Conservation (phyloP, 352 stramenopile species). For the Phytopythium chamaehyphon region DNA sequence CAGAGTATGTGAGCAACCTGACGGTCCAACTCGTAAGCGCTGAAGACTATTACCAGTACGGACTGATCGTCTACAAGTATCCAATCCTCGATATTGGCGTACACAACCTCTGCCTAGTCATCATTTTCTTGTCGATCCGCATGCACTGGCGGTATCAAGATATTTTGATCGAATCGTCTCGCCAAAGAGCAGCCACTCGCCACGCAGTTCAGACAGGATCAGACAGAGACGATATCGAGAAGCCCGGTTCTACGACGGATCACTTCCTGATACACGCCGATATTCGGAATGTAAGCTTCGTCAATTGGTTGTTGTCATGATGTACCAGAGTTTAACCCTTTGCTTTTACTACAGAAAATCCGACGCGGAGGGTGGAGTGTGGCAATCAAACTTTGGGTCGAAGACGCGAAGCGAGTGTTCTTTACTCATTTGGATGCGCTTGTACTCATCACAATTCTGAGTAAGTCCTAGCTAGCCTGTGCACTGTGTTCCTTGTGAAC, state of each 20-base stretch:
- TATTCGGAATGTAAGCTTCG: constrained; percentile 36
- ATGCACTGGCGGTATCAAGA: constrained; percentile 73
- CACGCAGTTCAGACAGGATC: constrained; percentile 7
- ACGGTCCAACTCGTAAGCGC: constrained; percentile 40
- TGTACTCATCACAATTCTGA: constrained; percentile 78
- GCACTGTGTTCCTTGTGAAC: neutral
- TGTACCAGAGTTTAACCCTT: too few relatives aligned
- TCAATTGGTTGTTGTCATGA: neutral
- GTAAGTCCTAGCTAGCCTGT: constrained; percentile 20
- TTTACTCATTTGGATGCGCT: constrained; percentile 76
- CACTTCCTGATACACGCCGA: constrained; percentile 41
- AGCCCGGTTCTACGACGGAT: constrained; percentile 22
- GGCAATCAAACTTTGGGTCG: constrained; percentile 42
- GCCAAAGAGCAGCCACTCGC: constrained; percentile 16
- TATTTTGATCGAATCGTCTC: constrained; percentile 37
- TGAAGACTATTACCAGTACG: constrained; percentile 49
- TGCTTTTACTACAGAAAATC: constrained; percentile 1
- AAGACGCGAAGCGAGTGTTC: constrained; percentile 68
- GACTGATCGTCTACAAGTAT: constrained; percentile 66
- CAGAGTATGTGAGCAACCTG: constrained; percentile 69
- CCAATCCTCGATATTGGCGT: constrained; percentile 68
- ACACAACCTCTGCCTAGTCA: constrained; percentile 70
- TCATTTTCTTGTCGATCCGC: constrained; percentile 79
- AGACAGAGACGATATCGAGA: constrained; percentile 9
- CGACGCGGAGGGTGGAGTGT: constrained; percentile 2